phyloP scores from a whole-genome alignment of 139 green algal species.

The Diplosphaera chodatii region DNA sequence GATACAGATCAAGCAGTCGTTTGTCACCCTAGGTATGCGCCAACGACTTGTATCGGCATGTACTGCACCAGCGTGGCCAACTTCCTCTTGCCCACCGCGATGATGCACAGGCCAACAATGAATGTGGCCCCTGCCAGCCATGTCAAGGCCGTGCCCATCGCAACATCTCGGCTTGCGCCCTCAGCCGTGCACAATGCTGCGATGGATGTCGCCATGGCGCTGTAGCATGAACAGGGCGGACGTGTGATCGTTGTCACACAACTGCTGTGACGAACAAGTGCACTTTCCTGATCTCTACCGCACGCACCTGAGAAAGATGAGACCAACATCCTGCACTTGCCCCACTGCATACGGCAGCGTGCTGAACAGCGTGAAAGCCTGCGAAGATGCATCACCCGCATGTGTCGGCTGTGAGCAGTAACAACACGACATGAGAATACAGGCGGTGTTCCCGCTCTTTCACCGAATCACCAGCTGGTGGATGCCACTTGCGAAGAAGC shows the following conservation, averaged over 20 bases:
- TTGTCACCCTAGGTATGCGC: conserved; percentile 65
- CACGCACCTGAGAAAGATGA: conserved; percentile 67
- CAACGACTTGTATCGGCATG: conserved; percentile 66
- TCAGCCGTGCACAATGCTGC: conserved; percentile 4
- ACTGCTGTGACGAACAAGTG: no score
- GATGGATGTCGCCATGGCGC: conserved; percentile 43
- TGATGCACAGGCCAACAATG: conserved; percentile 35
- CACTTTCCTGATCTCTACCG: no score
- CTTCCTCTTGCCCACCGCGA: conserved; percentile 11
- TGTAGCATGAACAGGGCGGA: background rate
- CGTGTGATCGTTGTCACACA: no score
- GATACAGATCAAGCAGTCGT: no score
- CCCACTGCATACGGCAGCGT: conserved; percentile 64
- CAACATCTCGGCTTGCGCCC: conserved; percentile 10
- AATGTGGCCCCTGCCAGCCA: conserved; percentile 51
- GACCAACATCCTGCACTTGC: conserved; percentile 45
- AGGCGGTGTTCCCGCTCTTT: no score
- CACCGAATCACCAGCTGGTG: conserved; percentile 43
- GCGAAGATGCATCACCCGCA: background rate
- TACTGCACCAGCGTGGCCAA: conserved; percentile 41
- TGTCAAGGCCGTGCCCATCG: conserved; percentile 53
- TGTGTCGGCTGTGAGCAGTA: no score
- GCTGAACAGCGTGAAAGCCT: conserved; percentile 39
- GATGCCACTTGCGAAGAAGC: conserved; percentile 49
- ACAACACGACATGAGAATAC: no score